A percentile compares a stretch with the other conserved stretches of the same genome.
phyloP scores from a whole-genome alignment of 176 grass and related monocot genomes.

The Carex cristatella region DNA sequence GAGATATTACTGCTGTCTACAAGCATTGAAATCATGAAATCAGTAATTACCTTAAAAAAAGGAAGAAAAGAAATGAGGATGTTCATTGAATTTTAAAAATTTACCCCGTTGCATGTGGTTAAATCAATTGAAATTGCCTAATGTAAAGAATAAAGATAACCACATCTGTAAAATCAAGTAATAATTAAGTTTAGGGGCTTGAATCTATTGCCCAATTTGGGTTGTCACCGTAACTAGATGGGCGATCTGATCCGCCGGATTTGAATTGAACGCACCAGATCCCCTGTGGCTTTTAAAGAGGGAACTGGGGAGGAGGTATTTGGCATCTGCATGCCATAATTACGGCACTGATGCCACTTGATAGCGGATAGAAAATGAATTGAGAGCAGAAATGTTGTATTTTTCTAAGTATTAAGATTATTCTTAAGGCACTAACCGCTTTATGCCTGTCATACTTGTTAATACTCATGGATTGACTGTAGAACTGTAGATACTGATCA shows the following conservation, averaged over 20 bases:
- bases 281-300: too few species aligned
- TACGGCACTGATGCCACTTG: too few species aligned
- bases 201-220: background rate
- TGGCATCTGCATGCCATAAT: too few species aligned
- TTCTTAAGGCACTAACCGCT: background rate
- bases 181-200: background rate
- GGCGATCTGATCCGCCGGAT: background rate
- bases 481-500: background rate
- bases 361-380: background rate
- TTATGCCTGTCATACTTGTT: background rate
- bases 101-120: background rate
- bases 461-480: background rate
- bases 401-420: background rate
- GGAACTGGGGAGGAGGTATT: too few species aligned
- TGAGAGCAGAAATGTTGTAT: background rate
- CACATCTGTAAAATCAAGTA: background rate
- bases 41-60: background rate
- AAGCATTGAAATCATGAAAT: conserved; percentile 2
- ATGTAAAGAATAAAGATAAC: background rate
- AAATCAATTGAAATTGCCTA: background rate
- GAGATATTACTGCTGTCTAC: conserved; percentile 66
- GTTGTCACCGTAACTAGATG: background rate
- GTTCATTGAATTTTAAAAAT: background rate
- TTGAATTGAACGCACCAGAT: background rate
- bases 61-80: background rate